Evolutionary conservation across 352 stramenopile genomes (phyloP), one percentile per base, ranked within the genome.

Genomic region (Albugo candida): DNA sequence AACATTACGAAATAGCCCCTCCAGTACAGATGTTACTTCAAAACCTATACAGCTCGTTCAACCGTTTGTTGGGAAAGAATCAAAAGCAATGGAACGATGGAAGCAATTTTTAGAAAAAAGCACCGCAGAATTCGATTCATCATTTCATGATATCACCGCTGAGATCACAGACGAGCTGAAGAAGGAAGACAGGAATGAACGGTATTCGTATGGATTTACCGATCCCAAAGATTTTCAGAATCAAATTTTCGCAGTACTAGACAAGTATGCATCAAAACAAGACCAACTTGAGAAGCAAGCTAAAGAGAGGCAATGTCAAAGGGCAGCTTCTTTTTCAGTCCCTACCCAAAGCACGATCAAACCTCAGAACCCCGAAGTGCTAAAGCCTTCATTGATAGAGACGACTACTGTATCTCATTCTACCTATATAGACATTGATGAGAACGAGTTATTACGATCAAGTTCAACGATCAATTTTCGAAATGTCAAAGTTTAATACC

Each of bases 141-240:
- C 51, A 13, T 87, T 73, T 24, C 21, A 73, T 2, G 53, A 63
- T 14, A 52, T 62, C 24, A 87, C 72, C 10, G 60, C 55, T n/a
- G 41, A 51, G 14, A 87, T 87, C 48, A 53, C 58, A 2, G 48
- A 54, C 11, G 64, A 81, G 36, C 42, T 85, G 38, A 51, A 64
- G 43, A 61, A 66, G 27, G 48, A 75, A 36, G 45, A 72, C 45
- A 59, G 54, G 21, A 60, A 56, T 20, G 19, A 18, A 0, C 52
- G 62, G 13, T 85, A 85, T 44, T 74, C 73, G 18, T 57, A 59
- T 1, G 70, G 70, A 3, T 85, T 85, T 46, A 59, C 63, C n/a
- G 67, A 55, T 5, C 67, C 57, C 1, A 69, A 81, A 40, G 58
- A 63, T n/a, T 67, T 79, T 24, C 51, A 65, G 34, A 51, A 53